Base-by-base conservation (phyloP, 345 rosid species). In the Hirschfeldia incana region DNA sequence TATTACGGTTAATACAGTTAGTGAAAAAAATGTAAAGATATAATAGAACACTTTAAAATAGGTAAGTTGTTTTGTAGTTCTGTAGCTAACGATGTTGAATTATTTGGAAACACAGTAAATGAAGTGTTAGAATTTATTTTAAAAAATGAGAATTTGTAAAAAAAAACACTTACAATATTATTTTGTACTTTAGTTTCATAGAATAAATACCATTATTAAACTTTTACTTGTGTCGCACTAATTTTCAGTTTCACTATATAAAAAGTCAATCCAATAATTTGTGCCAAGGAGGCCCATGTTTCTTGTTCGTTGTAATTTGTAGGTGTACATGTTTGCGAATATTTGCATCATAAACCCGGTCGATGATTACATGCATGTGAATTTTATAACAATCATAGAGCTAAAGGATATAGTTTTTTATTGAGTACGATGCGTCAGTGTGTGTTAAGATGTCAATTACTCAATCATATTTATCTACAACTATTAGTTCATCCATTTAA, bases 161-260 rank as follows among this genome's bases (percentile, higher is more conserved):
- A 29, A 29, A 29, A 29, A 29, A 29, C 32, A 29, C 32, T 29
- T 29, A 29, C 3, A 29, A 29, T 1, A 1, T 1, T 29, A 1
- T 2, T 29, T 2, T 29, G 32, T 29, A 29, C 4, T 29, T 29
- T 29, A 29, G 32, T 29, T 29, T 2, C 4, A 29, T 29, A 29
- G 32, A 29, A 29, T 29, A 29, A 0, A 29, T 29, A 29, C 32
- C 32, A 4, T 29, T 29, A 29, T 3, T 29, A 29, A 29, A 29
- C 3, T 29, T 29, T 29, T 29, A 29, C 32, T 29, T 29, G 32
- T 3, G 32, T 29, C 32, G 32, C 3, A 29, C 32, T 29, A 29
- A 29, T 60, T 76, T 60, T 76, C 69, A 76, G 68, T 69, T 69
- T 61, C 39, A 32, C 80, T 67, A 34, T 28, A 15, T 28, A 39